Base-by-base conservation (phyloP, 257 asterid species). In the Nicotiana obtusifolia region DNA sequence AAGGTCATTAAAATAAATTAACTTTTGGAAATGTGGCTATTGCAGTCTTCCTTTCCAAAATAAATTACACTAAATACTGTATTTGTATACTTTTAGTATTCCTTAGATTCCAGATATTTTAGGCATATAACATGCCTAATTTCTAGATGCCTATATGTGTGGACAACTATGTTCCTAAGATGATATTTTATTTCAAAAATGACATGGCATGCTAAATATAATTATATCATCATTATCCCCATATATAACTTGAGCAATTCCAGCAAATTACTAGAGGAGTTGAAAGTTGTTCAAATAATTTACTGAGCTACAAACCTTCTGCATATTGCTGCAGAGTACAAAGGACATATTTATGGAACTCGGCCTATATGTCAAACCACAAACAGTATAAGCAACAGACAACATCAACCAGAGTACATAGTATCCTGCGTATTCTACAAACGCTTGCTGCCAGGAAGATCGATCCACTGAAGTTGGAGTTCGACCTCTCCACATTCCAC, bases 401-500 rank as follows among this genome's bases (percentile, higher is more conserved):
- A 52, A 11, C 59, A 69, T 13, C n/a, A 41, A 41, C 59, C 15
- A 52, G 30, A 68, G 28, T 68, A 6, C n/a, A 64, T 26, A 6
- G 10, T 28, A 64, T 61, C 33, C 17, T 37, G 28, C 6, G 31
- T 30, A 20, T 69, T 44, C 37, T 75, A 75, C 15, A 14, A 14
- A 49, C 24, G 62, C 3, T 49, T 75, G 62, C 8, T 49, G 8
- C 80, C 80, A 75, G 80, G 80, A 49, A 75, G 19, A 1, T 75
- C 62, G 8, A 92, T 86, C 97, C 97, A 92, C 62, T 88, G 90
- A 37, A 92, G 92, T 66, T 90, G 91, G 37, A 92, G 81, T 64
- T 88, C 90, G 4, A 92, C 87, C 84, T 92, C 97, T 7, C 97
- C 97, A 56, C 92, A 84, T 75, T 92, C 97, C 0, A 92, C 97